Evolutionary conservation across 805 yeast genomes (phyloP).

Genomic region (Vanderwaltozyma tropicalis): DNA sequence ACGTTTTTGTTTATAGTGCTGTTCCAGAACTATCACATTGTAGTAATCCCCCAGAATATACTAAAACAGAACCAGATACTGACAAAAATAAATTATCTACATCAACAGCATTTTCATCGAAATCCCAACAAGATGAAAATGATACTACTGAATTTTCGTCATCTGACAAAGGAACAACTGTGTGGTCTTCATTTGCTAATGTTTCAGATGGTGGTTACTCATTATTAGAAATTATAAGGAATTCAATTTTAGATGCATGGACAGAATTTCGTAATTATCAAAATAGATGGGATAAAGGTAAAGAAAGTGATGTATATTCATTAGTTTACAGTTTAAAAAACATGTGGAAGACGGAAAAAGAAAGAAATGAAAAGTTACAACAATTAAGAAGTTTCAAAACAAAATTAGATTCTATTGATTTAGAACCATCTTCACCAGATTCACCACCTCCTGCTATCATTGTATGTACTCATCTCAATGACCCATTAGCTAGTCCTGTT

Average conservation of each 20-base stretch:
- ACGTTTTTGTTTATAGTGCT: slow-evolving; percentile 57
- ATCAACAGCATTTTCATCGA: no score
- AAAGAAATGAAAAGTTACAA: slow-evolving; percentile 23
- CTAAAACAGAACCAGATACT: neutral
- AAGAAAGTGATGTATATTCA: slow-evolving; percentile 59
- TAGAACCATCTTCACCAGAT: slow-evolving; percentile 31
- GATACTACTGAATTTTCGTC: neutral
- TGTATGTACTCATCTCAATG: slow-evolving; percentile 52
- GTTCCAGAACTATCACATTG: slow-evolving; percentile 42
- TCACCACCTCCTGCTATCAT: slow-evolving; percentile 58
- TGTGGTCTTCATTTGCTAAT: slow-evolving; percentile 4
- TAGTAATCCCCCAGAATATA: slow-evolving; percentile 37
- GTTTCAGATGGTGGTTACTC: slow-evolving; percentile 21
- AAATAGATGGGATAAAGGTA: slow-evolving; percentile 48
- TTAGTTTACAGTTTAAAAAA: slow-evolving; percentile 46
- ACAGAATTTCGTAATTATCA: slow-evolving; percentile 48
- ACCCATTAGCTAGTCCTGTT: slow-evolving; percentile 49
- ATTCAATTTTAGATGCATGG: slow-evolving; percentile 65
- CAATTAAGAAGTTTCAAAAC: slow-evolving; percentile 25
- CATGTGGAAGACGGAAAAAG: slow-evolving; percentile 40
- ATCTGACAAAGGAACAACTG: no score
- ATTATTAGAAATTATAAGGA: slow-evolving; percentile 36
- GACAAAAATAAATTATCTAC: slow-evolving; percentile 2
- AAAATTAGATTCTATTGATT: slow-evolving; percentile 24
- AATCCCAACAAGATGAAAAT: neutral